Evolutionary conservation across 306 rosid species (phyloP), one percentile per base, ranked within the genome.

Genomic region (Myrica gale): DNA sequence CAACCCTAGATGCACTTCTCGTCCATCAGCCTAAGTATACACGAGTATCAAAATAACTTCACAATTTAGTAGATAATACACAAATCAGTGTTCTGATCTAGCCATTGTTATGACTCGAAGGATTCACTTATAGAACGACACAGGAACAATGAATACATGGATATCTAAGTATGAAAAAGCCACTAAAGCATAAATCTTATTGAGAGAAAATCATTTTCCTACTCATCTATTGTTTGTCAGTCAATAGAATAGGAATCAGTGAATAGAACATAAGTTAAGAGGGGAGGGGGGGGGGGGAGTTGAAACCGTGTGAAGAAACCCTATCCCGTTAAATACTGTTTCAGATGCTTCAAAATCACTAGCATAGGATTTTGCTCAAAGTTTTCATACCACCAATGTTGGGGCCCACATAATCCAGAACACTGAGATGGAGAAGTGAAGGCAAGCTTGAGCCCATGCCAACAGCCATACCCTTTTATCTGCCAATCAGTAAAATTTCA

Each of bases 351-450:
- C 26, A 55, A 39, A 32, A 54, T 74, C 71, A 37, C 21, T 20
- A 46, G 11, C 47, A 32, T 9, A 39, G 23, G 15, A 20, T 13
- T 74, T 12, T 52, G 50, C 46, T 69, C 47, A 71, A 61, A 72
- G 23, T 19, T 53, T 71, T 52, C 93, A 75, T 95, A 95, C 99
- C 99, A 95, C 99, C 70, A 95, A 81, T n/a, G 93, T 90, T 69
- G 99, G 97, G 26, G 97, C 97, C 99, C 97, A 95, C 20, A 95
- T 90, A 74, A 92, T 84, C 99, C 99, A 95, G 76, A 92, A 88
- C 57, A 89, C 77, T 48, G 91, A 87, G 66, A 86, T 72, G 69
- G 99, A 92, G 88, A 92, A 89, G 84, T 92, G 86, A 83, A 95
- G 88, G 84, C 92, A 90, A 83, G 96, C 86, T 79, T 95, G 97